phyloP scores from a whole-genome alignment of 2,329 filamentous ascomycete genomes.

The Fusarium graminum region DNA sequence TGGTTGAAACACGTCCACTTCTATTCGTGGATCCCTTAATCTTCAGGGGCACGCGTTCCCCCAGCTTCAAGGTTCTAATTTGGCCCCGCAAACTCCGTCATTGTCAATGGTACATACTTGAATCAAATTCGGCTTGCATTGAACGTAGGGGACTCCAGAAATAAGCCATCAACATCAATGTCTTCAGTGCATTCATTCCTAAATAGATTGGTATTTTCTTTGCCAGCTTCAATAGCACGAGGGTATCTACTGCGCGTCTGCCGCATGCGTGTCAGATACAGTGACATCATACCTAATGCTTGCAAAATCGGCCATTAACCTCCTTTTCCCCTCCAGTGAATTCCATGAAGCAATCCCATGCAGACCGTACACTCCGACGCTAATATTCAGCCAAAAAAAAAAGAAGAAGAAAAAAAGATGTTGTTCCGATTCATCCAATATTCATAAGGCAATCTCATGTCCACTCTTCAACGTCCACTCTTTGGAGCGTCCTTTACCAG shows the following conservation, averaged over 20 bases:
- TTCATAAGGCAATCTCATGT: constrained; percentile 53
- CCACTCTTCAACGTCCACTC: constrained; percentile 58
- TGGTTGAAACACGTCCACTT: constrained; percentile 29
- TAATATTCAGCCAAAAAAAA: constrained; percentile 47
- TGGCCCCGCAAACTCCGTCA: constrained; percentile 45
- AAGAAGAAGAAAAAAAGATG: constrained; percentile 29
- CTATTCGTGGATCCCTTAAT: constrained; percentile 33
- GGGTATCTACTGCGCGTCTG: constrained; percentile 38
- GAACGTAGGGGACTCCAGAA: neutral
- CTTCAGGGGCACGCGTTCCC: constrained; percentile 40
- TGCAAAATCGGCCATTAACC: constrained; percentile 34
- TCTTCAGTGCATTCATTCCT: constrained; percentile 6
- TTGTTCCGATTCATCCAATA: constrained; percentile 21
- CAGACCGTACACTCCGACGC: constrained; percentile 46
- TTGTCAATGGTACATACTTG: constrained; percentile 24
- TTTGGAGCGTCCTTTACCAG: constrained; percentile 54
- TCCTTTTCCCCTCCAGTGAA: constrained; percentile 32
- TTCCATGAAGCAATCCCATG: constrained; percentile 43
- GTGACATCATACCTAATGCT: constrained; percentile 23
- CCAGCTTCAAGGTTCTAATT: constrained; percentile 31
- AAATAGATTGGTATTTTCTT: constrained; percentile 22
- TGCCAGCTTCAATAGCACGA: constrained; percentile 15
- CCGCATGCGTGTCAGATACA: constrained; percentile 28
- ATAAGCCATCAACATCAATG: neutral
- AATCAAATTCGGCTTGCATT: constrained; percentile 26